These are phyloP conservation scores for Fusarium sterilihyphosum DNA, from an alignment of 2,329 filamentous ascomycete species.

Conservation along the genomic window DNA sequence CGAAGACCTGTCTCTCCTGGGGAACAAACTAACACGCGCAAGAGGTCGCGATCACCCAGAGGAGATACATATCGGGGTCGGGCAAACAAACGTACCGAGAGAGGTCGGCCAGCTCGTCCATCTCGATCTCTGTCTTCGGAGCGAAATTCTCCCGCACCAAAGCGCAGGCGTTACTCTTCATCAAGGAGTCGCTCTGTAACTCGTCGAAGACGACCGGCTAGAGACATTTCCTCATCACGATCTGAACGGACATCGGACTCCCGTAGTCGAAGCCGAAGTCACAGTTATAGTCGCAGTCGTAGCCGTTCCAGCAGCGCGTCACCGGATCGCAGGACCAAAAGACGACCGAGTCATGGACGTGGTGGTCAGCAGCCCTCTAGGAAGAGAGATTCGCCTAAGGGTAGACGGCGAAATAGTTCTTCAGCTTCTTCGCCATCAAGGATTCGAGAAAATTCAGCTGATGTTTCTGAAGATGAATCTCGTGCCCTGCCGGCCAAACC, in stretches of 20 bases:
- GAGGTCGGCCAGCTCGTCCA: conserved; percentile 38
- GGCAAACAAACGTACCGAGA: conserved; percentile 34
- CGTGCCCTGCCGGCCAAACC: conserved; percentile 33
- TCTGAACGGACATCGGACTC: conserved; percentile 52
- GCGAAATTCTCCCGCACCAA: conserved; percentile 56
- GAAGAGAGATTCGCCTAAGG: conserved; percentile 29
- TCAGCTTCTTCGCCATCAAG: conserved; percentile 62
- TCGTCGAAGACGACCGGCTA: conserved; percentile 50
- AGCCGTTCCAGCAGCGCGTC: conserved; percentile 31
- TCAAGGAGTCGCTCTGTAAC: conserved; percentile 59
- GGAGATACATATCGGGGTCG: conserved; percentile 43
- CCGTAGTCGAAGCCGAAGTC: conserved; percentile 42
- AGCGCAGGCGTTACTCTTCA: conserved; percentile 61
- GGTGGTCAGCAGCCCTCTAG: conserved; percentile 14
- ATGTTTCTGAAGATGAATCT: conserved; percentile 57
- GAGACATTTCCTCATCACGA: conserved; percentile 53
- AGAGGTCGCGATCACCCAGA: conserved; percentile 53
- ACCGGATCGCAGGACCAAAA: conserved; percentile 29
- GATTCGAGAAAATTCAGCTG: conserved; percentile 64
- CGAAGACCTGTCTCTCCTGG: conserved; percentile 49
- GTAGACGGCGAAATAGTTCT: conserved; percentile 61
- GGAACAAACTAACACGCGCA: conserved; percentile 47
- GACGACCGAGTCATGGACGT: conserved; percentile 13
- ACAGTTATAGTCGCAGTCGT: conserved; percentile 26
- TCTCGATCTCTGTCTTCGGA: conserved; percentile 52